A percentile compares a stretch with the other conserved stretches of the same genome.
Conservation (phyloP, 1,139 yeast genomes). For the Kodamaea suecica region DNA sequence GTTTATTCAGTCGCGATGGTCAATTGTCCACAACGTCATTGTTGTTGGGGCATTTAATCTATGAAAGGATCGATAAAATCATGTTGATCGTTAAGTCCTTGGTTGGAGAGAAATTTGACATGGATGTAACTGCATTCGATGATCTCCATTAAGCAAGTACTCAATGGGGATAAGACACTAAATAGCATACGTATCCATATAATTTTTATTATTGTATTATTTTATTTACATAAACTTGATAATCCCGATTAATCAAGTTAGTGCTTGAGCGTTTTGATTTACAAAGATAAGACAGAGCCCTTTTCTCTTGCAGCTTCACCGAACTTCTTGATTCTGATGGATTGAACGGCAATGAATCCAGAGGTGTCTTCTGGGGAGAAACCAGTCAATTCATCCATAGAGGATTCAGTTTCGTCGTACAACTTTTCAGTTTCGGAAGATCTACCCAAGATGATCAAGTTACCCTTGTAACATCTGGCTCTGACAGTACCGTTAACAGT, state of each 20-base stretch:
- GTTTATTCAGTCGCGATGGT: slow-evolving; percentile 34
- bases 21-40: slow-evolving; percentile 30
- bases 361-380: slow-evolving; percentile 96
- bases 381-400: slow-evolving; percentile 98
- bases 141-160: background rate
- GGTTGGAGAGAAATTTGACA: slow-evolving; percentile 38
- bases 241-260: slow-evolving; percentile 1
- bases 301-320: slow-evolving; percentile 92
- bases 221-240: background rate
- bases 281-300: slow-evolving; percentile 50
- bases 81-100: slow-evolving; percentile 31
- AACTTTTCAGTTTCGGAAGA: slow-evolving; percentile 92
- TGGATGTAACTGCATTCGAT: slow-evolving; percentile 6
- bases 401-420: slow-evolving; percentile 96
- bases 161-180: too few relatives aligned
- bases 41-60: slow-evolving; percentile 32
- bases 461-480: slow-evolving; percentile 91
- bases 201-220: background rate
- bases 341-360: slow-evolving; percentile 96
- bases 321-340: slow-evolving; percentile 95
- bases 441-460: slow-evolving; percentile 82
- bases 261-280: slow-evolving; percentile 13
- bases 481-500: slow-evolving; percentile 97
- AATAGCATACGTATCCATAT: too few relatives aligned
- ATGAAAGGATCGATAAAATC: slow-evolving; percentile 31